These are phyloP conservation scores for Eucalyptus regnans DNA, from an alignment of 345 rosid genomes.

Conservation along the genomic window DNA sequence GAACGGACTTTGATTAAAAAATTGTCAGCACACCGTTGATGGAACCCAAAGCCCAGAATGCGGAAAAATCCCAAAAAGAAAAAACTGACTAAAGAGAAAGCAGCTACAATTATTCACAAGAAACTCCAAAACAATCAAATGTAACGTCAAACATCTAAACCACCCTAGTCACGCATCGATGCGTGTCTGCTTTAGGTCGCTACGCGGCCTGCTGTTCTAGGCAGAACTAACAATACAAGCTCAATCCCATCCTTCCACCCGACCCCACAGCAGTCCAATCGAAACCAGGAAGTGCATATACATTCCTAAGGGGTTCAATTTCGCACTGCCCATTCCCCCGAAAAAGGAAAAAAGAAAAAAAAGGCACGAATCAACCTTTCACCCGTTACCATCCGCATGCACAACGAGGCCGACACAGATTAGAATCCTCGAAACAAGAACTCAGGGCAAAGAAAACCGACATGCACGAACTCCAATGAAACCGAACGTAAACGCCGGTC, in stretches of 20 bases:
- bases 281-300: not conserved
- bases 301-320: not conserved
- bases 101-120: not conserved
- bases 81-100: not conserved
- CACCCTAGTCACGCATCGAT: not conserved
- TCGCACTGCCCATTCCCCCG: not conserved
- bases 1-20: accelerated
- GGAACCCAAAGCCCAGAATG: not conserved
- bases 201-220: accelerated
- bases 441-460: not conserved
- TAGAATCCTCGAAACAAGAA: not conserved
- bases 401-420: not conserved
- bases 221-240: not conserved
- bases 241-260: not conserved
- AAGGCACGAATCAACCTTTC: not conserved
- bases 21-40: not conserved
- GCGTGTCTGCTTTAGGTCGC: not conserved
- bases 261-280: not conserved
- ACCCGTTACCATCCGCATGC: not conserved
- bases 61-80: not conserved
- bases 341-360: not conserved
- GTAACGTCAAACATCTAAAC: not conserved
- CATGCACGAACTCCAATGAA: not conserved
- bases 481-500: not conserved
- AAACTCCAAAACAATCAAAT: not conserved